Base-by-base conservation (phyloP, 805 yeast genomes). In the Sungouiozyma ichnusensis region DNA sequence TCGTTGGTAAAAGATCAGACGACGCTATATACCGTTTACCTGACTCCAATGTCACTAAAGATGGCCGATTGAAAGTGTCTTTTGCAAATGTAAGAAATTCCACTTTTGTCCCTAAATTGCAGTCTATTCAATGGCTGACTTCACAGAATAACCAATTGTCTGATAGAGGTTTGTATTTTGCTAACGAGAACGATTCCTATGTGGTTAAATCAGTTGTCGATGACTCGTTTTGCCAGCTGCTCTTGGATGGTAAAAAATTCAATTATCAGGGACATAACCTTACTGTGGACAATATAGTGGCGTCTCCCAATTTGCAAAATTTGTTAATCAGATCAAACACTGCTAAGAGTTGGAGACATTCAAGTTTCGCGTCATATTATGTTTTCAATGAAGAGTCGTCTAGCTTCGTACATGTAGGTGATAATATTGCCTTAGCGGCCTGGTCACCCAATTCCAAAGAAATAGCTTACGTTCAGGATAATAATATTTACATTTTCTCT, bases 381-480 rank as follows among this genome's bases (percentile, higher is more conserved):
- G 53, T 70, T 6, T 59, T 67, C 40, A 62, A 69, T 42, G 59
- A 67, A 32, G 52, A 48, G 1, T 44, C 51, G 2, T 40, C 48
- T 16, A 37, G 37, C 3, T 49, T 69, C 16, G 43, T 47, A 2
- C 53, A 65, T 18, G 45, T 61, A 18, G 57, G 57, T 19, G 59
- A 59, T 24, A 53, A 59, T 34, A 50, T 68, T 15, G 58, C 80
- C 0, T 46, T 74, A 20, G 84, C 85, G 0, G 57, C 67, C 40
- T 85, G 92, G 82, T 73, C 92, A 3, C 94, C 96, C 29, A 69
- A 74, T 17, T 85, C 94, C 0, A 56, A 63, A 6, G 64, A 71
- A 35, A 61, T 86, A 39, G 81, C 90, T 0, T 85, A 72, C 52
- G 85, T 86, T 2, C 62, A 67, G 44, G 73, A 81, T 11, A 81